These are phyloP conservation scores for Plasmodium vivax DNA, from an alignment of 169 alveolate species.

Conservation along the genomic window DNA sequence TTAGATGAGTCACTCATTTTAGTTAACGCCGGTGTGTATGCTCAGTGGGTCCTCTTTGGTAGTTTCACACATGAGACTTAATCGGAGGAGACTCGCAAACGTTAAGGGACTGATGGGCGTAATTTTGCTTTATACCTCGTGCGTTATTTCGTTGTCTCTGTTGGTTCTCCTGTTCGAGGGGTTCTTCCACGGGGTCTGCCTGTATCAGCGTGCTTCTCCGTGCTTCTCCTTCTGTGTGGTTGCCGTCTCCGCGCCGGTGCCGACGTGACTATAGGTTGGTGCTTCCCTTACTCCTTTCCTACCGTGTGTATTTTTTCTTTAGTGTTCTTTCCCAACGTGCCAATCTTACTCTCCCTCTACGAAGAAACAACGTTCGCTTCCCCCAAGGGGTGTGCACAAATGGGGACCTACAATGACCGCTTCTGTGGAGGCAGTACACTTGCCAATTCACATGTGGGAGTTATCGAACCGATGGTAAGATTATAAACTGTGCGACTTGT, in stretches of 20 bases:
- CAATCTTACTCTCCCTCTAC: not conserved
- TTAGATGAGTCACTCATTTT: not conserved
- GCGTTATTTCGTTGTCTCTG: not conserved
- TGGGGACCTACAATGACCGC: not conserved
- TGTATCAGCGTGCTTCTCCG: no score
- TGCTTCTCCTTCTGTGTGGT: not conserved
- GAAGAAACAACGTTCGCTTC: not conserved
- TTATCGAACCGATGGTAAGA: not conserved
- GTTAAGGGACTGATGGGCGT: not conserved
- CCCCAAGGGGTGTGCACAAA: not conserved
- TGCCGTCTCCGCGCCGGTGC: not conserved
- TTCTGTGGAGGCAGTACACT: not conserved
- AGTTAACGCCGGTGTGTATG: not conserved
- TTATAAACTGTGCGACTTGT: not conserved
- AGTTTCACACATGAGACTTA: constrained; percentile 3
- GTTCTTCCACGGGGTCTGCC: not conserved
- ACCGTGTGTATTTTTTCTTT: not conserved
- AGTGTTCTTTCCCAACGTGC: not conserved
- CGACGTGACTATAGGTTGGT: not conserved
- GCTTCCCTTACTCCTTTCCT: not conserved
- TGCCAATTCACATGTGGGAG: not conserved
- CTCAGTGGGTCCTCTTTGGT: not conserved
- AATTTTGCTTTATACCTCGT: not conserved
- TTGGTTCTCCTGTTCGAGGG: not conserved
- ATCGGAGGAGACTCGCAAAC: not conserved